Percentiles rank a stretch among this genome's conserved stretches.
Evolutionary conservation across 306 rosid species (phyloP).

Genomic region (Dalbergia cochinchinensis): DNA sequence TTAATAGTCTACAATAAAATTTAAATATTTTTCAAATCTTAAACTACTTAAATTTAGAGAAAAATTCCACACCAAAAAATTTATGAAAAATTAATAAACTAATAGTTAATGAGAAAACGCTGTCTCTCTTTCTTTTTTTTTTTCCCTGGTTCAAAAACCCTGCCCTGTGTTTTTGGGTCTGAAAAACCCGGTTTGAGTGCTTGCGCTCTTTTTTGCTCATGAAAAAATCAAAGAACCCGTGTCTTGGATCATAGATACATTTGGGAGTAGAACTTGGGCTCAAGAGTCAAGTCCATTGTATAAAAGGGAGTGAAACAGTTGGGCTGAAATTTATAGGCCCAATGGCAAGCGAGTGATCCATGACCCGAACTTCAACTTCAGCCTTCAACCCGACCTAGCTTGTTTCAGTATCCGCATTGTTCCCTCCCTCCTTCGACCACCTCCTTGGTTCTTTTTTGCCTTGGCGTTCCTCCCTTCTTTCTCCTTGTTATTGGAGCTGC

Average conservation of each 20-base stretch:
- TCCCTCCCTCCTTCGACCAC: not conserved
- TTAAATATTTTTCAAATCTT: not conserved
- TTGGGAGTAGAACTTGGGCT: not conserved
- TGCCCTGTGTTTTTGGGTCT: too few species aligned
- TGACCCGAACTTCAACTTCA: not conserved
- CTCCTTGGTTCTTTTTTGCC: too few species aligned
- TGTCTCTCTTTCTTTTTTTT: too few species aligned
- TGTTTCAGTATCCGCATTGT: not conserved
- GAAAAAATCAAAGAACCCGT: too few species aligned
- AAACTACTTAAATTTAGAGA: not conserved
- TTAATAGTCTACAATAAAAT: too few species aligned
- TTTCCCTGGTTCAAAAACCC: too few species aligned
- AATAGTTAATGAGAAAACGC: not conserved
- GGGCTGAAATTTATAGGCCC: not conserved
- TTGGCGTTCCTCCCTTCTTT: not conserved
- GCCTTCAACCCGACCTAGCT: not conserved
- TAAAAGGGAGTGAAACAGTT: not conserved
- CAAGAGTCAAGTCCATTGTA: too few species aligned
- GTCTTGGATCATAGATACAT: not conserved
- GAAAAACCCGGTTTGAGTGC: too few species aligned
- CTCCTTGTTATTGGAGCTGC: not conserved
- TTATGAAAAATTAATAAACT: not conserved
- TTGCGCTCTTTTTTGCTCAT: too few species aligned
- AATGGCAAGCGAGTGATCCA: not conserved
- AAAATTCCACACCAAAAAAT: too few species aligned